phyloP scores from a whole-genome alignment of 345 rosid genomes.

The Hibiscus trionum region DNA sequence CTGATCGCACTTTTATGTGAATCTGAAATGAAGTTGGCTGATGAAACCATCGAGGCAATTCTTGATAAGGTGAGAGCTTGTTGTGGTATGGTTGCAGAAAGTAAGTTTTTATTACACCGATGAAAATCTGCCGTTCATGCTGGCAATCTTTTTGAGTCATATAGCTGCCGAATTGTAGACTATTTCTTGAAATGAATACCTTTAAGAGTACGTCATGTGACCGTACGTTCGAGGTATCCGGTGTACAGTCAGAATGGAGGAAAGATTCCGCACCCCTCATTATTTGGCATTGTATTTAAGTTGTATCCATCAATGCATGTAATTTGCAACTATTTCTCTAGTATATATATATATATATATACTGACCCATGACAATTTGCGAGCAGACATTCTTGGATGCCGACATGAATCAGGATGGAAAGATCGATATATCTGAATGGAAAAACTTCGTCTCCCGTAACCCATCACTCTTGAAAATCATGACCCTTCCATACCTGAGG shows the following conservation, averaged over 20 bases:
- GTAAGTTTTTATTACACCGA: neutral
- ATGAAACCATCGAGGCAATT: conserved; percentile 91
- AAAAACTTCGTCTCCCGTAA: conserved; percentile 69
- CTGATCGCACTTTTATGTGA: conserved; percentile 91
- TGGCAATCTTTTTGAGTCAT: neutral
- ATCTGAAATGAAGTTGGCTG: conserved; percentile 95
- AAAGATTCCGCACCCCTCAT: neutral
- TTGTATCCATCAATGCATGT: too few relatives aligned
- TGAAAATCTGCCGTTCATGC: too few relatives aligned
- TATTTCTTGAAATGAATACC: neutral
- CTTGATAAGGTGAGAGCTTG: conserved; percentile 73
- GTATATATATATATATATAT: neutral
- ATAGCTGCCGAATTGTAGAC: neutral
- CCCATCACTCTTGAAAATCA: conserved; percentile 83
- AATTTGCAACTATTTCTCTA: too few relatives aligned
- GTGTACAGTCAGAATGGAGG: neutral
- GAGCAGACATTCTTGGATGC: conserved; percentile 87
- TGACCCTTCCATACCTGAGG: conserved; percentile 95
- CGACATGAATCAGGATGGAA: conserved; percentile 77
- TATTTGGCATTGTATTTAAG: neutral
- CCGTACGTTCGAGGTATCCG: neutral
- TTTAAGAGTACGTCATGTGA: neutral
- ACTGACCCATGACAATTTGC: neutral
- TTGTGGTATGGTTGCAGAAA: neutral
- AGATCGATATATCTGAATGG: conserved; percentile 87